A percentile compares a stretch with the other conserved stretches of the same genome.
Conservation (phyloP, 768 basidiomycete species). For the Hebeloma cylindrosporum region DNA sequence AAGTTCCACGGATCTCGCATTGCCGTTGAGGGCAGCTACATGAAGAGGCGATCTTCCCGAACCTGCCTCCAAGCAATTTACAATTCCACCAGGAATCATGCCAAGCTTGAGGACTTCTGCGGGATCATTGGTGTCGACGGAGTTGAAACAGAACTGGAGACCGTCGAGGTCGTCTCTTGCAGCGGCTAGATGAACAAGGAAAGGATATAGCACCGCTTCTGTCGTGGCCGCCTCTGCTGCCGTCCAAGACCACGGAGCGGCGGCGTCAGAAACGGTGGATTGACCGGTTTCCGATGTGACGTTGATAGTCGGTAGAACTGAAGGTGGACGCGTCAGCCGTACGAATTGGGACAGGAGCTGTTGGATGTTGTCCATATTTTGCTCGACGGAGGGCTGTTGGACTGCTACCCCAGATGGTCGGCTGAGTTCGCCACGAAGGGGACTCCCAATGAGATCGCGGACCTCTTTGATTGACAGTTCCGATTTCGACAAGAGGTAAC, state of each 20-base stretch:
- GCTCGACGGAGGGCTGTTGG: conserved; percentile 43
- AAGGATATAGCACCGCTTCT: conserved; percentile 71
- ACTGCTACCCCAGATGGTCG: conserved; percentile 44
- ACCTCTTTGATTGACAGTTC: conserved; percentile 70
- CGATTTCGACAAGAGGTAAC: conserved; percentile 86
- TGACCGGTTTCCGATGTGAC: conserved; percentile 39
- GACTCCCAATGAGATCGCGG: conserved; percentile 69
- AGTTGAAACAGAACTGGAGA: conserved; percentile 58
- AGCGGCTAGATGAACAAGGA: conserved; percentile 77
- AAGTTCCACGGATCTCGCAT: conserved; percentile 39
- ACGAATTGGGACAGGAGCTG: conserved; percentile 68
- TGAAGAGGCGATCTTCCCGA: conserved; percentile 79
- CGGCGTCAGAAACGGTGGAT: conserved; percentile 39
- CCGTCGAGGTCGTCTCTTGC: conserved; percentile 66
- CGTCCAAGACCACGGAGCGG: conserved; percentile 78
- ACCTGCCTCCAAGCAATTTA: conserved; percentile 69
- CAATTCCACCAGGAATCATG: conserved; percentile 63
- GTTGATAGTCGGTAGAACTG: conserved; percentile 35
- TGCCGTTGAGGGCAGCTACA: conserved; percentile 72
- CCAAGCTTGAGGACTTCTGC: conserved; percentile 31
- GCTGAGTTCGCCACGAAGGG: conserved; percentile 89
- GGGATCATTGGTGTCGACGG: conserved; percentile 27
- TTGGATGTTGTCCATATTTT: conserved; percentile 60
- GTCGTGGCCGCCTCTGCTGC: conserved; percentile 71
- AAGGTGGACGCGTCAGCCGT: conserved; percentile 50